Conservation (phyloP, 139 green algal genomes). For the Tetraselmis striata region DNA sequence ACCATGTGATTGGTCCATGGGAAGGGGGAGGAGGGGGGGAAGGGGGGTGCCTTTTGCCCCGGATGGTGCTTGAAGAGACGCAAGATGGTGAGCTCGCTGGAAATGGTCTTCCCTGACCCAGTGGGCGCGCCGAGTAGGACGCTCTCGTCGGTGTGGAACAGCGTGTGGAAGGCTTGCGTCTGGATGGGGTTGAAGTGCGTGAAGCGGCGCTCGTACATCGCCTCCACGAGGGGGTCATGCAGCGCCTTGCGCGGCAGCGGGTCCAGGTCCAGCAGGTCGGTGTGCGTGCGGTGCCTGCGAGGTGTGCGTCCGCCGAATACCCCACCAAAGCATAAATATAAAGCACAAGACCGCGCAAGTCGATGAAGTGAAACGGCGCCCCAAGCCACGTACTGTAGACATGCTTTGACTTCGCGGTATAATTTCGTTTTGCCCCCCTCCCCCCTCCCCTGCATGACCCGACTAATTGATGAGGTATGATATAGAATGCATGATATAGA, state of each 20-base stretch:
- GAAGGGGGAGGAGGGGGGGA: not conserved
- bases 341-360: not conserved
- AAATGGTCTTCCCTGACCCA: constrained; percentile 88
- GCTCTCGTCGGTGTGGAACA: constrained; percentile 94
- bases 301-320: no score
- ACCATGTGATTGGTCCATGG: no score
- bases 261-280: constrained; percentile 90
- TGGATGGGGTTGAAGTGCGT: constrained; percentile 98
- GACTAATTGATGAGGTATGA: no score
- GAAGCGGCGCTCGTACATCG: constrained; percentile 73
- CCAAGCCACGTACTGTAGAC: not conserved
- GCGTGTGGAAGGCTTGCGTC: constrained; percentile 92
- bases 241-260: constrained; percentile 84
- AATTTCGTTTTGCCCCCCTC: no score
- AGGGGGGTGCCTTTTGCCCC: constrained; percentile 43
- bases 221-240: constrained; percentile 53
- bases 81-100: constrained; percentile 88
- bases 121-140: constrained; percentile 94
- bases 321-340: no score
- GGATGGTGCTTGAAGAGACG: constrained; percentile 65
- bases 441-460: no score
- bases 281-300: constrained; percentile 23
- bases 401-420: no score
- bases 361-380: not conserved
- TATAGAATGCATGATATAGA: no score